Base-by-base conservation (phyloP, 129 eudicot genomes). In the Ambrosia trifida region DNA sequence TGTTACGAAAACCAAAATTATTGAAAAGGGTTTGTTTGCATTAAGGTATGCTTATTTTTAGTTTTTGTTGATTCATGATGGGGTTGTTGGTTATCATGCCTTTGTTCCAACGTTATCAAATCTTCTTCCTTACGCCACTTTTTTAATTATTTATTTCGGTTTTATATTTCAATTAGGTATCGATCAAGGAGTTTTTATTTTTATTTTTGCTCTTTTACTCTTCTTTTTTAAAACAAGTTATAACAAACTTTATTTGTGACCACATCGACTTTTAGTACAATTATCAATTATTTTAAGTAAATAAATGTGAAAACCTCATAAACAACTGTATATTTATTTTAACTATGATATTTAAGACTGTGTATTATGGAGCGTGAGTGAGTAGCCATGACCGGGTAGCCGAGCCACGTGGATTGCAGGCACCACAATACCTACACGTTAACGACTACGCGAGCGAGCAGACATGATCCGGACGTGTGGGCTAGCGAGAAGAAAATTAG, bases 11-110 rank as follows among this genome's bases (percentile, higher is more conserved):
- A 63, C 77, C 58, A 62, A 63, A 70, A 40, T 69, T 38, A 70
- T 8, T 49, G 71, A 69, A 70, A 69, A 70, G 13, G 71, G 71
- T 49, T 75, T 45, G 59, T 32, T 33, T 61, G 52, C 31, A 62
- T 53, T 68, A 62, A 80, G 66, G 83, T 9, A 59, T 59, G 41
- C 12, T 59, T 24, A 24, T 7, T 40, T 40, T 6, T 40, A 2
- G 44, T 68, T 58, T 50, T 61, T 72, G 76, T 79, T 68, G 83
- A 61, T 74, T 73, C 72, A 68, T 74, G 77, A 78, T 70, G 68
- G 65, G 79, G 64, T 79, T 73, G 74, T 59, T 59, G 24, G 68
- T 35, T n/a, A 66, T 79, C 24, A 50, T 80, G 71, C 79, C 80
- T 80, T 80, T 30, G 68, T 63, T 78, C 61, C 62, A 78, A 78